phyloP scores from a whole-genome alignment of 768 basidiomycete species.

The Butyriboletus loyo region DNA sequence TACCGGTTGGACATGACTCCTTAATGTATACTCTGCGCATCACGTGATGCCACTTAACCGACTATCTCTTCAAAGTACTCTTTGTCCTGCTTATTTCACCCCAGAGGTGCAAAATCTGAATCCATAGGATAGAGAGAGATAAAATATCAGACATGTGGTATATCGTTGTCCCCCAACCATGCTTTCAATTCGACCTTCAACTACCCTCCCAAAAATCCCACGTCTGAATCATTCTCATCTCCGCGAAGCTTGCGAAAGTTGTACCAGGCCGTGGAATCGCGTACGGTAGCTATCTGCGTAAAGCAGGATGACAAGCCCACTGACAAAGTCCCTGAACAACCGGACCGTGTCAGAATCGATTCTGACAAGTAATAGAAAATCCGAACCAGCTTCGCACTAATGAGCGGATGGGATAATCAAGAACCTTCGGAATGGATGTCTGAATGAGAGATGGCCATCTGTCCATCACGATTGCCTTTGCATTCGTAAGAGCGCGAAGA shows the following conservation, averaged over 20 bases:
- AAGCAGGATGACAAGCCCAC: constrained; percentile 45
- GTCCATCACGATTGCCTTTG: constrained; percentile 85
- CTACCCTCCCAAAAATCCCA: neutral
- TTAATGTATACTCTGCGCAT: neutral
- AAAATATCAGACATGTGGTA: constrained; percentile 18
- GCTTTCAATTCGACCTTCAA: neutral
- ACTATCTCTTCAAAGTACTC: neutral
- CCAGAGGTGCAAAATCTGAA: neutral
- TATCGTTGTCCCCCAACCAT: constrained; percentile 4
- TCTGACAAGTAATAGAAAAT: neutral
- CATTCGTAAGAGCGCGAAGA: constrained; percentile 79
- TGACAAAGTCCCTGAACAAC: constrained; percentile 47
- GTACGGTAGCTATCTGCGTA: constrained; percentile 49
- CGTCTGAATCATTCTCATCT: constrained; percentile 17
- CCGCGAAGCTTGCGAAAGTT: constrained; percentile 38
- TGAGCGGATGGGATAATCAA: constrained; percentile 85
- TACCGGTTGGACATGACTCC: neutral
- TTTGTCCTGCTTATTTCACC: neutral
- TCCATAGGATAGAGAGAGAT: constrained; percentile 10
- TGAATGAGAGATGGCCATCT: constrained; percentile 80
- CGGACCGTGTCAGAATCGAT: neutral
- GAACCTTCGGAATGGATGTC: constrained; percentile 78
- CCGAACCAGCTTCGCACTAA: constrained; percentile 71
- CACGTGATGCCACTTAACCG: constrained; percentile 17
- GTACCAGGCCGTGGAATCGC: constrained; percentile 39